These are phyloP conservation scores for Camellia granthamiana DNA, from an alignment of 148 eudicot species.

Conservation along the genomic window DNA sequence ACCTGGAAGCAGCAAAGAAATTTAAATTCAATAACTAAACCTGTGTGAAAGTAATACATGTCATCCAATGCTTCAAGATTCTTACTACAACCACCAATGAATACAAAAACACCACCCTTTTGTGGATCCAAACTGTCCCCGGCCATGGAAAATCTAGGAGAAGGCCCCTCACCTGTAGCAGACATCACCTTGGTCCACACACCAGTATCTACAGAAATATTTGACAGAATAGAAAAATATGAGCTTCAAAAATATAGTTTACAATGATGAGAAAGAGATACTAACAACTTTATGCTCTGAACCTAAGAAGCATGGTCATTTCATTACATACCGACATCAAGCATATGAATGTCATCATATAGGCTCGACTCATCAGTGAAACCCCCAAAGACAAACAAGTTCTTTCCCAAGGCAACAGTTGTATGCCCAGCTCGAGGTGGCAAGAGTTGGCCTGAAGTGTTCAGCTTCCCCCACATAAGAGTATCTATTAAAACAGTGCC, in stretches of 20 bases:
- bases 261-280: neutral
- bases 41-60: slow-evolving; percentile 80
- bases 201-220: slow-evolving; percentile 47
- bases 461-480: slow-evolving; percentile 74
- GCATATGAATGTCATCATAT: slow-evolving; percentile 73
- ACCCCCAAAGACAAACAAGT: slow-evolving; percentile 87
- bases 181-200: slow-evolving; percentile 57
- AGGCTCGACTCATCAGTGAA: slow-evolving; percentile 78
- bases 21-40: slow-evolving; percentile 24
- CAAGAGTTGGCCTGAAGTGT: slow-evolving; percentile 66
- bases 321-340: slow-evolving; percentile 66
- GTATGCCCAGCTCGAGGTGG: slow-evolving; percentile 96
- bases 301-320: neutral
- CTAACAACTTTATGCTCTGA: neutral
- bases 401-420: slow-evolving; percentile 63
- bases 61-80: slow-evolving; percentile 82
- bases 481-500: slow-evolving; percentile 48
- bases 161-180: slow-evolving; percentile 68
- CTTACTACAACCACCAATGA: slow-evolving; percentile 84
- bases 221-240: neutral
- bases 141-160: slow-evolving; percentile 90
- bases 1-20: neutral
- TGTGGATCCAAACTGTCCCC: slow-evolving; percentile 83
- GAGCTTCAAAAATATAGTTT: neutral
- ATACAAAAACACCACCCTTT: slow-evolving; percentile 59